Evolutionary conservation across 2,329 filamentous ascomycete species (phyloP).

Genomic region (Zarea fungicola): DNA sequence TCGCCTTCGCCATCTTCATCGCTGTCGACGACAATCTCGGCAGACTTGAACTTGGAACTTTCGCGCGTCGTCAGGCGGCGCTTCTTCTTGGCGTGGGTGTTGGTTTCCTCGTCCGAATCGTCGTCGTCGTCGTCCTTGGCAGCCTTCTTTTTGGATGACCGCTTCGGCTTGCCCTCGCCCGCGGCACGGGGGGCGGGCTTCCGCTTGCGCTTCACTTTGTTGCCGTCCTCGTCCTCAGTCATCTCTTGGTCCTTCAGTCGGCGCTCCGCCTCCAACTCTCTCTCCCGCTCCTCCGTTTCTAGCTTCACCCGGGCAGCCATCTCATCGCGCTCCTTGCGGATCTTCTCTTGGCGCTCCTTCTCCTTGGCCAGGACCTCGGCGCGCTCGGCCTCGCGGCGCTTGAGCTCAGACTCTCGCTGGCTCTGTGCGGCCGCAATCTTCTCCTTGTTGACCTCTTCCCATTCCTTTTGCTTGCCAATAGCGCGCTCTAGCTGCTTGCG

Average conservation of each 20-base stretch:
- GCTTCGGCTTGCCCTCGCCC: constrained; percentile 39
- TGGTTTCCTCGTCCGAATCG: constrained; percentile 28
- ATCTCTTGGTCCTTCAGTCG: constrained; percentile 63
- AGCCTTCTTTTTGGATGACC: constrained; percentile 40
- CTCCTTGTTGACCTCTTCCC: constrained; percentile 87
- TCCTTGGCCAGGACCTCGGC: constrained; percentile 63
- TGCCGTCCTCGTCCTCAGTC: constrained; percentile 76
- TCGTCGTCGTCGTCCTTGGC: constrained; percentile 40
- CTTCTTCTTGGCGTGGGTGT: constrained; percentile 55
- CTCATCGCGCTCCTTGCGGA: constrained; percentile 77
- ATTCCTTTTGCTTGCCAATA: constrained; percentile 78
- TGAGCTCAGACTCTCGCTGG: constrained; percentile 73
- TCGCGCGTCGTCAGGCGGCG: constrained; percentile 49
- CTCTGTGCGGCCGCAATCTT: constrained; percentile 78
- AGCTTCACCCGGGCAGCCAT: constrained; percentile 73
- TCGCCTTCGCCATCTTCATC: constrained; percentile 50
- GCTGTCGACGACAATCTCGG: constrained; percentile 75
- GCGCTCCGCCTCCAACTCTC: constrained; percentile 48
- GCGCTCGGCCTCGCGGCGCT: constrained; percentile 70
- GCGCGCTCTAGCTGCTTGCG: constrained; percentile 85
- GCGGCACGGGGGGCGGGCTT: constrained; percentile 38
- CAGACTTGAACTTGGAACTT: constrained; percentile 73
- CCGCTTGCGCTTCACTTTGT: constrained; percentile 75
- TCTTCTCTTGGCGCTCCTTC: constrained; percentile 69
- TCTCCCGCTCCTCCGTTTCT: constrained; percentile 67